Base-by-base conservation (phyloP, 2,329 filamentous ascomycete species). In the Colletotrichum shisoi region DNA sequence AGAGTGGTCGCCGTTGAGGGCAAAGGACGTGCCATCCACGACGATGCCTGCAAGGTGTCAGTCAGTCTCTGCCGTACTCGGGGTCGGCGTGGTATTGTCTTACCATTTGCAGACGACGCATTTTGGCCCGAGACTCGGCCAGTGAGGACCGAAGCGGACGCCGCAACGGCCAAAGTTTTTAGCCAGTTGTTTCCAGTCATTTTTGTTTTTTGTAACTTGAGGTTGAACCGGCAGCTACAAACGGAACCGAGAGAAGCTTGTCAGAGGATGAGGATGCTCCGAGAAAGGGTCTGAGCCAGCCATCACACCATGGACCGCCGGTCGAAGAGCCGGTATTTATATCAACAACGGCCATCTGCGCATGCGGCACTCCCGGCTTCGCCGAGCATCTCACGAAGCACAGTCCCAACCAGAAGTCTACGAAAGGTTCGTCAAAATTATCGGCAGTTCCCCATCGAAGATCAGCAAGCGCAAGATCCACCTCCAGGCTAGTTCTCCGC, bases 11-110 rank as follows among this genome's bases (percentile, higher is more conserved):
- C 84, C 86, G 37, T 85, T 85, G 52, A 89, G 78, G 1, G 84
- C 81, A 70, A 89, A 89, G 17, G 82, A 82, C 3, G 78, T 82
- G 11, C 84, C 85, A 5, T 85, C 75, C n/a, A 84, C 84, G 24
- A 80, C 79, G 62, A 88, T 81, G 44, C 81, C 85, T 86, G 12
- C 1, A 2, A 13, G 13, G 1, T 49, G 54, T 68, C 11, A 65
- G 37, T 44, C 31, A 9, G 31, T 34, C 8, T 8, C 15, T 12
- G 8, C 1, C 21, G 12, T n/a, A 39, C 9, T 4, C 15, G 11
- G 3, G 11, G 1, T 27, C n/a, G 31, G 2, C 1, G 3, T 1
- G n/a, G 19, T 3, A 21, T 8, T 4, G 4, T 1, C 37, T 21
- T 56, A 65, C 65, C 62, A 2, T 53, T 57, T 17, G 21, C 61